phyloP scores from a whole-genome alignment of 129 eudicot species.

The Saposhnikovia divaricata region DNA sequence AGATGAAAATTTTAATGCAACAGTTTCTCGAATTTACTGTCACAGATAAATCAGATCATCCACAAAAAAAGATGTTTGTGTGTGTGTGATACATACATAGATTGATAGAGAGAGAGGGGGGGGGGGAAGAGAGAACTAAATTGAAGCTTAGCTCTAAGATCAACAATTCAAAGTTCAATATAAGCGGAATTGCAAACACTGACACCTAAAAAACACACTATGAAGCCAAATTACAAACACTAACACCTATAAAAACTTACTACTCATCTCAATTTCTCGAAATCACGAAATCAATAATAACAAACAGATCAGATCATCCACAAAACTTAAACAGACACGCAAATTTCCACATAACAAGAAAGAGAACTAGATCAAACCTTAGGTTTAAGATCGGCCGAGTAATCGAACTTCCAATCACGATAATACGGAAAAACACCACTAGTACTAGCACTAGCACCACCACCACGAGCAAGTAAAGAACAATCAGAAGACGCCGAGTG shows the following conservation, averaged over 20 bases:
- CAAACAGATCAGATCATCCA: background rate
- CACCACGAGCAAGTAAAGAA: conserved; percentile 27
- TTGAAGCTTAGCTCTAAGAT: no score
- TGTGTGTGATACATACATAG: no score
- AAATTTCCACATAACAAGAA: background rate
- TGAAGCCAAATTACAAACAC: background rate
- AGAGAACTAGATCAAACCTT: conserved; percentile 33
- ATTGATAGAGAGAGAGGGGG: no score
- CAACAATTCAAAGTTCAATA: no score
- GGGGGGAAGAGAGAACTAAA: no score
- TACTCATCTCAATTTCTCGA: background rate
- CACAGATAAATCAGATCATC: background rate
- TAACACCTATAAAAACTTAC: background rate
- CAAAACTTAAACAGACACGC: background rate
- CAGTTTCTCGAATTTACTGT: no score
- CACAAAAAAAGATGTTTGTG: no score
- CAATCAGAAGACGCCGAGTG: conserved; percentile 50
- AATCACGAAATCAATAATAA: background rate
- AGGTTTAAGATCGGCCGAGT: conserved; percentile 71
- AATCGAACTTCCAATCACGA: conserved; percentile 69
- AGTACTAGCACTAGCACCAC: conserved; percentile 20
- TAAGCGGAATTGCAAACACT: background rate
- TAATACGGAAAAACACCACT: conserved; percentile 66
- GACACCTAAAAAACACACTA: no score
- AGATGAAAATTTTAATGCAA: no score